Percentiles rank a stretch among this genome's conserved stretches.
Conservation (phyloP, 805 yeast species). For the Cyberlindnera saturnus region DNA sequence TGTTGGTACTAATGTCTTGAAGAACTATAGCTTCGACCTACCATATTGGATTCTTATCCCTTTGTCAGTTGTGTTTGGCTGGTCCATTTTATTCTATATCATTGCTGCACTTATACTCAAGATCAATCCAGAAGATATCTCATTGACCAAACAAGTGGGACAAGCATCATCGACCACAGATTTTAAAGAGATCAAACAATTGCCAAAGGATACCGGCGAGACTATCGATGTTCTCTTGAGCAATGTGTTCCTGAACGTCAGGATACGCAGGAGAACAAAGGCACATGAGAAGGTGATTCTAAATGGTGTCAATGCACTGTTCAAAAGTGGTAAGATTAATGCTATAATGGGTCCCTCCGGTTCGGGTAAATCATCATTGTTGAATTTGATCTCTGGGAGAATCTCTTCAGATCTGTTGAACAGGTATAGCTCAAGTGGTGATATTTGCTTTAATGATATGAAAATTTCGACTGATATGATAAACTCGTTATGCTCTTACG, state of each 20-base stretch:
- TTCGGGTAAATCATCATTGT: conserved; percentile 65
- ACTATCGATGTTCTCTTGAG: conserved; percentile 13
- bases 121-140: conserved; percentile 31
- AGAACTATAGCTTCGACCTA: conserved; percentile 50
- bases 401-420: conserved; percentile 30
- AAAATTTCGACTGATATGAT: conserved; percentile 32
- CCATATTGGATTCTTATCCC: conserved; percentile 63
- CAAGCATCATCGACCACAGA: conserved; percentile 1
- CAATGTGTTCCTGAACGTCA: conserved; percentile 14
- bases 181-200: not conserved
- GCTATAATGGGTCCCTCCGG: conserved; percentile 84
- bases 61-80: conserved; percentile 50
- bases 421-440: conserved; percentile 32
- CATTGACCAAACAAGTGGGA: conserved; percentile 19
- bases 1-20: conserved; percentile 48
- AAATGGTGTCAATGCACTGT: conserved; percentile 16
- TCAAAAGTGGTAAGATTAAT: conserved; percentile 41
- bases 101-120: conserved; percentile 43
- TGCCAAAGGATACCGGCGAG: conserved; percentile 1
- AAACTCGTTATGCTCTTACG: conserved; percentile 60
- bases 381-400: conserved; percentile 60
- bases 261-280: conserved; percentile 1
- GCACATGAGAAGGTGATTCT: conserved; percentile 15
- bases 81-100: conserved; percentile 49
- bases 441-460: conserved; percentile 37